phyloP scores from a whole-genome alignment of 78 protist species.

The Dictyostelium purpureum region DNA sequence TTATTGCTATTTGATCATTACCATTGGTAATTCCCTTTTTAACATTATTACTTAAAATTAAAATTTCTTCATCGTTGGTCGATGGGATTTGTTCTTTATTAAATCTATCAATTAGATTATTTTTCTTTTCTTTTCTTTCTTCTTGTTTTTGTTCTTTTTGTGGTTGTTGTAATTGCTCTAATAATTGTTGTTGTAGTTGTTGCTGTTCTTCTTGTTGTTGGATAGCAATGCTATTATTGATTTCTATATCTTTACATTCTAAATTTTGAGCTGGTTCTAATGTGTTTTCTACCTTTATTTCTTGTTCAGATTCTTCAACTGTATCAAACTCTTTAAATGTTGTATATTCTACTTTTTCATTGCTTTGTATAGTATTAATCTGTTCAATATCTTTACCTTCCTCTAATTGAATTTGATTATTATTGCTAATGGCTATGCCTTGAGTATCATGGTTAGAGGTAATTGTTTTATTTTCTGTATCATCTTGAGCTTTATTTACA shows the following conservation, averaged over 20 bases:
- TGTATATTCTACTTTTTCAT: no score
- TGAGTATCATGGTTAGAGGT: background rate
- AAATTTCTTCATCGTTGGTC: no score
- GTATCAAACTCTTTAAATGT: no score
- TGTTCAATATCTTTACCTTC: background rate
- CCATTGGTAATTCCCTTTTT: no score
- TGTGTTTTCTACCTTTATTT: background rate
- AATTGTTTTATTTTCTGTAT: background rate
- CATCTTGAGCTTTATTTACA: background rate
- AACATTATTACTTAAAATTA: no score
- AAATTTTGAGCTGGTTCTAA: background rate
- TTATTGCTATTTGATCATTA: background rate
- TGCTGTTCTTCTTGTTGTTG: background rate
- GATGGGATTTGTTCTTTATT: conserved; percentile 13
- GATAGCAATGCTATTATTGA: background rate
- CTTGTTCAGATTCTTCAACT: background rate
- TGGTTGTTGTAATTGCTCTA: background rate
- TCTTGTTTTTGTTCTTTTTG: background rate
- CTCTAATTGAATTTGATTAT: background rate
- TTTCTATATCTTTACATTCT: no score
- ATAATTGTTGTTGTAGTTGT: background rate
- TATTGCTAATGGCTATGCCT: background rate
- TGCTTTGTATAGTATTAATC: background rate
- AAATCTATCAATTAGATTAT: background rate
- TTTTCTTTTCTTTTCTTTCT: background rate